These are phyloP conservation scores for Calocybe gangraenosa DNA, from an alignment of 768 basidiomycete species.

Conservation along the genomic window DNA sequence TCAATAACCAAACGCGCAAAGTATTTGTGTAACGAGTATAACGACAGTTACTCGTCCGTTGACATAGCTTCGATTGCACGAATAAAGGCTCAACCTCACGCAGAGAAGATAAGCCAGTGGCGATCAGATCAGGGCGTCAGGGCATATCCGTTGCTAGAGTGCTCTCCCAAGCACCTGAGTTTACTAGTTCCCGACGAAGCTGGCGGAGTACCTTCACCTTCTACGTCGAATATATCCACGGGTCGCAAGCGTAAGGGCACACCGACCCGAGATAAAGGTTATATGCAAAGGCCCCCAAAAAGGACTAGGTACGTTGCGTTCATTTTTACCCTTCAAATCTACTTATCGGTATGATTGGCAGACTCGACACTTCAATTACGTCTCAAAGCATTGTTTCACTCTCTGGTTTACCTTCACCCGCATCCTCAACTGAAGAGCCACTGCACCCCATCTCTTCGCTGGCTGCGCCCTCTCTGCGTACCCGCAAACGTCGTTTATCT, in stretches of 20 bases:
- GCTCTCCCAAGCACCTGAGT: not conserved
- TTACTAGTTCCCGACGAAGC: not conserved
- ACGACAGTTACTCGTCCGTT: constrained; percentile 23
- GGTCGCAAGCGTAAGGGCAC: constrained; percentile 18
- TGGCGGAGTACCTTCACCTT: not conserved
- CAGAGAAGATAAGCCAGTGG: not conserved
- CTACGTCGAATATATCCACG: not conserved
- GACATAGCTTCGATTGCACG: not conserved
- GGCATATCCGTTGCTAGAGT: constrained; percentile 10
- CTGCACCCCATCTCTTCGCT: not conserved
- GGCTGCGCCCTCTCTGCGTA: not conserved
- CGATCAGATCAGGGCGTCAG: not conserved
- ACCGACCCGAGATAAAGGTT: too few relatives aligned
- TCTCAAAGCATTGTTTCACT: not conserved
- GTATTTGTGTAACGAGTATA: constrained; percentile 18
- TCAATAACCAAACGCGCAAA: constrained; percentile 18
- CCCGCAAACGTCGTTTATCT: constrained; percentile 35
- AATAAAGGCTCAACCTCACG: not conserved
- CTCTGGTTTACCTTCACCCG: constrained; percentile 10
- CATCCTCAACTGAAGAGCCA: constrained; percentile 2
- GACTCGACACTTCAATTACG: not conserved
- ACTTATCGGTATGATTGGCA: not conserved
- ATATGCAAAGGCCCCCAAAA: constrained; percentile 15
- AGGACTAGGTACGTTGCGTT: constrained; percentile 12
- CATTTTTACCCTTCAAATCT: not conserved